These are phyloP conservation scores for Sordaria brevicollis DNA, from an alignment of 495 filamentous ascomycete genomes.

Conservation along the genomic window DNA sequence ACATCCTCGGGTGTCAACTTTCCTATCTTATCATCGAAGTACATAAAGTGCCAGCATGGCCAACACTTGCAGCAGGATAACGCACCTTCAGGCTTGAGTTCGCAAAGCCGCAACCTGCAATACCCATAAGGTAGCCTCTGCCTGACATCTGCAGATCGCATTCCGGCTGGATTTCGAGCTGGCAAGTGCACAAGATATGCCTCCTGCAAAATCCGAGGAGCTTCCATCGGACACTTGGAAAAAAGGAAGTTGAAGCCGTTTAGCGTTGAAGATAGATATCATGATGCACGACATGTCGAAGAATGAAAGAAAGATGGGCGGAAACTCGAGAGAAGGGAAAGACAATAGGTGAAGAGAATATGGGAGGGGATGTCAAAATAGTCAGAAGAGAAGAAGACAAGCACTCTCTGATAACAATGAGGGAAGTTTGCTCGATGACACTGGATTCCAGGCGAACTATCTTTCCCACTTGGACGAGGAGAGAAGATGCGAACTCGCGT, in stretches of 20 bases:
- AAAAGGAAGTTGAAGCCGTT: not conserved
- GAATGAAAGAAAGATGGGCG: no score
- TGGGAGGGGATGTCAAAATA: not conserved
- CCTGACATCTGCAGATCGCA: not conserved
- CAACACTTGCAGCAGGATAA: not conserved
- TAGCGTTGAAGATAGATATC: no score
- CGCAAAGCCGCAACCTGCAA: not conserved
- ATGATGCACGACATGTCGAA: not conserved
- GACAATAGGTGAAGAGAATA: not conserved
- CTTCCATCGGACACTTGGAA: not conserved
- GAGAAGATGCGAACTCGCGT: not conserved
- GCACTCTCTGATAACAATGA: no score
- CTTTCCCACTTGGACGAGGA: not conserved
- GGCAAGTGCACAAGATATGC: not conserved
- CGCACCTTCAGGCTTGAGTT: not conserved
- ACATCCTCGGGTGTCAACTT: no score
- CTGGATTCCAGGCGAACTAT: not conserved
- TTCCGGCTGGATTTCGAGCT: not conserved
- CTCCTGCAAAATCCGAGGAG: not conserved
- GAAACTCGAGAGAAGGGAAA: not conserved
- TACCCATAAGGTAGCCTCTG: not conserved
- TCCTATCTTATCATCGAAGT: no score
- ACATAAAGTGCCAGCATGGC: not conserved
- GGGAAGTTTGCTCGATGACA: no score
- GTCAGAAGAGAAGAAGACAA: not conserved